A percentile compares a stretch with the other conserved stretches of the same genome.
Conservation (phyloP, 2,329 filamentous ascomycete genomes). For the Aspergillus tamarii region DNA sequence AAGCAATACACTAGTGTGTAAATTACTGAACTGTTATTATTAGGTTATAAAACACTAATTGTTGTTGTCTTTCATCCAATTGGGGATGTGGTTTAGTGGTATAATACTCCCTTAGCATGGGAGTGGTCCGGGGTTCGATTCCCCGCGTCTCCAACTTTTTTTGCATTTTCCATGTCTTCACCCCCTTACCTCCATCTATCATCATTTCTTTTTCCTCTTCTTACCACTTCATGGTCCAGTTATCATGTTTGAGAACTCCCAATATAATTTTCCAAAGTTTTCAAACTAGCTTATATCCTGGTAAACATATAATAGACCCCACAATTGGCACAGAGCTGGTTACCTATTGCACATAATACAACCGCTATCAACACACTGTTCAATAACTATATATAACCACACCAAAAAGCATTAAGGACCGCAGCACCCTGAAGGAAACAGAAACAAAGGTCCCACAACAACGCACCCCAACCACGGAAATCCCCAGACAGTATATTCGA, state of each 20-base stretch:
- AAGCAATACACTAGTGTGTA: not conserved
- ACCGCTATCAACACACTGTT: not conserved
- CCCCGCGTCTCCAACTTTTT: slow-evolving; percentile 4
- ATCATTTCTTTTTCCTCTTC: not conserved
- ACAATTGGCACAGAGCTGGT: too few species aligned
- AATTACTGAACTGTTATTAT: accelerated
- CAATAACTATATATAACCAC: not conserved
- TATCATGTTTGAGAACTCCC: too few species aligned
- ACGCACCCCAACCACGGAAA: not conserved
- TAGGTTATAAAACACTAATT: not conserved
- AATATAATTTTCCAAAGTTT: too few species aligned
- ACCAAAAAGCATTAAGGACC: too few species aligned
- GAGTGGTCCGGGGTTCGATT: slow-evolving; percentile 7
- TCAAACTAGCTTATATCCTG: too few species aligned
- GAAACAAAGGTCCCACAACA: not conserved
- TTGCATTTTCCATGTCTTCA: too few species aligned
- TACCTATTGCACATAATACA: too few species aligned
- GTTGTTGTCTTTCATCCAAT: not conserved
- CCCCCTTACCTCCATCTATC: not conserved
- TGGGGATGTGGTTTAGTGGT: slow-evolving; percentile 9
- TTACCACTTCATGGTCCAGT: not conserved
- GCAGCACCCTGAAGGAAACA: not conserved
- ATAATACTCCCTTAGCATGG: slow-evolving; percentile 7
- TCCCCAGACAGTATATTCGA: not conserved
- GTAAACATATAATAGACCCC: too few species aligned